phyloP scores from a whole-genome alignment of 2,329 filamentous ascomycete genomes.

The Didymella pomorum region DNA sequence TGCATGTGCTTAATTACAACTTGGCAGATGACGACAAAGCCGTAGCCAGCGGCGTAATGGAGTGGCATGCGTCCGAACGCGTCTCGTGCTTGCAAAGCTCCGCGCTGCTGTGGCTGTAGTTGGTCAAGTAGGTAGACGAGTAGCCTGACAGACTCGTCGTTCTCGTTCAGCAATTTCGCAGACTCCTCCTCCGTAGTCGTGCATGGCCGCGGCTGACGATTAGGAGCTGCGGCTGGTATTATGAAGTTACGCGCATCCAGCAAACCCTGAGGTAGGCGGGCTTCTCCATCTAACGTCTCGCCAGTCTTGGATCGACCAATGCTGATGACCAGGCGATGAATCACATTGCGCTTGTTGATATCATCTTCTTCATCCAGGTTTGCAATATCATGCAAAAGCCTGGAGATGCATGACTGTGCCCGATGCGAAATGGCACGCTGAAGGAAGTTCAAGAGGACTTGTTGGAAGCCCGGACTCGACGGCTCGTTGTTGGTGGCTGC shows the following conservation, averaged over 20 bases:
- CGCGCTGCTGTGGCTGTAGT: constrained; percentile 72
- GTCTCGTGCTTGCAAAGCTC: constrained; percentile 74
- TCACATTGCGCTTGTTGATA: constrained; percentile 91
- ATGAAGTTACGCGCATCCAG: constrained; percentile 74
- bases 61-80: constrained; percentile 83
- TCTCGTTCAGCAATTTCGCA: constrained; percentile 66
- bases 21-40: constrained; percentile 89
- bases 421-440: constrained; percentile 78
- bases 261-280: constrained; percentile 59
- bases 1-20: constrained; percentile 89
- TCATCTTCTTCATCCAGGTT: constrained; percentile 87
- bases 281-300: constrained; percentile 57
- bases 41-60: constrained; percentile 94
- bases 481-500: constrained; percentile 61
- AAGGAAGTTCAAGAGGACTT: constrained; percentile 78
- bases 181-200: constrained; percentile 72
- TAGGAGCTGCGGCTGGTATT: constrained; percentile 76
- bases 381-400: constrained; percentile 72
- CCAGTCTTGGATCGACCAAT: constrained; percentile 78
- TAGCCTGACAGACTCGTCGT: constrained; percentile 79
- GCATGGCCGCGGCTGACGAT: constrained; percentile 66
- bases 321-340: constrained; percentile 90
- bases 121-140: constrained; percentile 70
- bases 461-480: constrained; percentile 64
- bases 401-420: constrained; percentile 73